Conservation (phyloP, 306 rosid species). For the Corylus avellana region DNA sequence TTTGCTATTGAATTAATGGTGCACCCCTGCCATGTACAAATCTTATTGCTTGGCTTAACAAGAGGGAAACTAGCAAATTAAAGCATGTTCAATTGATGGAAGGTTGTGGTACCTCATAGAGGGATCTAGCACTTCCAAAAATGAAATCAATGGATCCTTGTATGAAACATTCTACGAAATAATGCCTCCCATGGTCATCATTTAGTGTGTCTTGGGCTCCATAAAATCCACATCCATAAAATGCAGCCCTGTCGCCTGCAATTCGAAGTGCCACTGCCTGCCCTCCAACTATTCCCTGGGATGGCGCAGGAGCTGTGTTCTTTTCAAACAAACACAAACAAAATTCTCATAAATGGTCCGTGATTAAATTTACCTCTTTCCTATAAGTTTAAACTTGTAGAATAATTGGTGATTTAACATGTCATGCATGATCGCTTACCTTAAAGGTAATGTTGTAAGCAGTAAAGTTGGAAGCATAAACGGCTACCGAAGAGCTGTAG, state of each 20-base stretch:
- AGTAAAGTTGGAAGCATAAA: slow-evolving; percentile 63
- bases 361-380: too few species aligned
- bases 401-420: background rate
- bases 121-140: slow-evolving; percentile 75
- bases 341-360: background rate
- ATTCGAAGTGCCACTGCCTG: slow-evolving; percentile 82
- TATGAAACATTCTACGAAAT: slow-evolving; percentile 68
- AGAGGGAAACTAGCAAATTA: background rate
- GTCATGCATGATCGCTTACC: slow-evolving; percentile 33
- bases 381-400: too few species aligned
- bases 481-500: slow-evolving; percentile 55
- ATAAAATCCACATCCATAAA: slow-evolving; percentile 82
- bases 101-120: slow-evolving; percentile 58
- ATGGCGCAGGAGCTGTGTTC: slow-evolving; percentile 66
- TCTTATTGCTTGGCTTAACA: background rate
- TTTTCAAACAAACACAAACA: slow-evolving; percentile 14
- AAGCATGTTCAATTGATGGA: background rate
- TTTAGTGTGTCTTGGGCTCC: slow-evolving; percentile 84
- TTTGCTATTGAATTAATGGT: slow-evolving; percentile 56
- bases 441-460: slow-evolving; percentile 81
- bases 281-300: slow-evolving; percentile 60
- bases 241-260: slow-evolving; percentile 66
- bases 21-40: slow-evolving; percentile 45
- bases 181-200: slow-evolving; percentile 81
- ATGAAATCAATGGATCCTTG: slow-evolving; percentile 92